phyloP scores from a whole-genome alignment of 208 protist species.

The Novymonas esmeraldas region DNA sequence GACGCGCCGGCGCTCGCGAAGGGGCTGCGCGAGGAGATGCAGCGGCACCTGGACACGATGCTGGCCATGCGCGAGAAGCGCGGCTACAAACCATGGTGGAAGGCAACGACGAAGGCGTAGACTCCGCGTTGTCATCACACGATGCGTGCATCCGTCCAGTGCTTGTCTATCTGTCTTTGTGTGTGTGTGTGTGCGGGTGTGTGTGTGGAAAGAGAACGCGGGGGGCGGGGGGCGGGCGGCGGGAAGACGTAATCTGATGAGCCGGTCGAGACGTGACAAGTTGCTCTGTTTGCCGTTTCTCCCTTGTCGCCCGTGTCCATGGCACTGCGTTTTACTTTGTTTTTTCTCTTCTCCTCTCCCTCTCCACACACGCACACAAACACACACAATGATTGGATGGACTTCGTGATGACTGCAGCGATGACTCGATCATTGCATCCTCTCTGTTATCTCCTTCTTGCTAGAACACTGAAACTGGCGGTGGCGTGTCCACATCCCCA shows the following conservation, averaged over 20 bases:
- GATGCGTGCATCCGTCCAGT: not conserved
- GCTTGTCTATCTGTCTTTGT: not conserved
- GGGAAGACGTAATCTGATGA: too few species aligned
- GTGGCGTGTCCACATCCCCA: too few species aligned
- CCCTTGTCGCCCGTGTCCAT: too few species aligned
- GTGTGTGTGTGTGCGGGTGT: not conserved
- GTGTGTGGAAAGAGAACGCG: too few species aligned
- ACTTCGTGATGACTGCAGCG: not conserved
- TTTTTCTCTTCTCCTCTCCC: too few species aligned
- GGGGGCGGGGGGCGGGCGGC: too few species aligned
- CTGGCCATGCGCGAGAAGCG: conserved; percentile 38
- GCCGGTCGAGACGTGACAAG: too few species aligned
- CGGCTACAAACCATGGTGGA: conserved; percentile 53
- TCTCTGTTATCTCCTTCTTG: too few species aligned
- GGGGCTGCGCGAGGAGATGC: conserved; percentile 73
- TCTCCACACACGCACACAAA: conserved; percentile 5
- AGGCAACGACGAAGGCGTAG: conserved; percentile 1
- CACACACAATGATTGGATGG: not conserved
- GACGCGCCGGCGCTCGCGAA: conserved; percentile 51
- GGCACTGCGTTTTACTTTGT: too few species aligned
- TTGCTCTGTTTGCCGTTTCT: too few species aligned
- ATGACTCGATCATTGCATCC: too few species aligned
- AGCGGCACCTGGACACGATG: conserved; percentile 68
- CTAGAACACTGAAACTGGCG: too few species aligned
- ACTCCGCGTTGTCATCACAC: not conserved